These are phyloP conservation scores for Paragyromitra xinjiangensis DNA, from an alignment of 495 filamentous ascomycete species.

Conservation along the genomic window DNA sequence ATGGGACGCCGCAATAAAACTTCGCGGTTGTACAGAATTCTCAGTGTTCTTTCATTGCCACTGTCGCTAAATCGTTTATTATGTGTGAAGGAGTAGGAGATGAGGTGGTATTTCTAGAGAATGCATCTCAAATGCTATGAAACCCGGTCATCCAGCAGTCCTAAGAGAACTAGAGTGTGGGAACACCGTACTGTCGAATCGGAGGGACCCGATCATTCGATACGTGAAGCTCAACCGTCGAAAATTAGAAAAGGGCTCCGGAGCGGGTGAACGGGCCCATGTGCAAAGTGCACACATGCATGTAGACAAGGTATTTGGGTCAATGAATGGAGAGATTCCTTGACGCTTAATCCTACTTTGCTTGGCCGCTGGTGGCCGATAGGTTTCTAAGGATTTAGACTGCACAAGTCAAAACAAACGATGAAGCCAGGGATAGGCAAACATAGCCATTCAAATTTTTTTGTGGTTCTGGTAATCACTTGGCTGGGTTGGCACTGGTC, in stretches of 20 bases:
- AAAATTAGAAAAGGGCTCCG: not conserved
- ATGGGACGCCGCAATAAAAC: not conserved
- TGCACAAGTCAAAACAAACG: no score
- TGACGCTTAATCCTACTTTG: no score
- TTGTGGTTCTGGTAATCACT: no score
- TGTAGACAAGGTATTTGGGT: no score
- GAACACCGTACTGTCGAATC: constrained; percentile 1
- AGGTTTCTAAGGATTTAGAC: no score
- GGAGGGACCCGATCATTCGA: not conserved
- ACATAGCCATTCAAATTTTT: no score
- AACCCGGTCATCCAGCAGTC: not conserved
- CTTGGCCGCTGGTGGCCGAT: no score
- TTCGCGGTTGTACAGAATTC: no score
- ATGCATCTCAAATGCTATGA: not conserved
- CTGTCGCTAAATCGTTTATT: not conserved
- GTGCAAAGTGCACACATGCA: not conserved
- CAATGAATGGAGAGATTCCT: no score
- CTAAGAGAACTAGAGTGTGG: constrained; percentile 12
- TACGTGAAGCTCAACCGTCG: not conserved
- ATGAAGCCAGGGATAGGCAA: no score
- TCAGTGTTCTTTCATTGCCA: no score
- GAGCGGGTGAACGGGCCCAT: not conserved
- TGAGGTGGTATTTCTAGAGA: not conserved
- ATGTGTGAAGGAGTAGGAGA: not conserved
- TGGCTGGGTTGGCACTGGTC: no score